phyloP scores from a whole-genome alignment of 176 grass and related monocot genomes.

The Oryza rufipogon region DNA sequence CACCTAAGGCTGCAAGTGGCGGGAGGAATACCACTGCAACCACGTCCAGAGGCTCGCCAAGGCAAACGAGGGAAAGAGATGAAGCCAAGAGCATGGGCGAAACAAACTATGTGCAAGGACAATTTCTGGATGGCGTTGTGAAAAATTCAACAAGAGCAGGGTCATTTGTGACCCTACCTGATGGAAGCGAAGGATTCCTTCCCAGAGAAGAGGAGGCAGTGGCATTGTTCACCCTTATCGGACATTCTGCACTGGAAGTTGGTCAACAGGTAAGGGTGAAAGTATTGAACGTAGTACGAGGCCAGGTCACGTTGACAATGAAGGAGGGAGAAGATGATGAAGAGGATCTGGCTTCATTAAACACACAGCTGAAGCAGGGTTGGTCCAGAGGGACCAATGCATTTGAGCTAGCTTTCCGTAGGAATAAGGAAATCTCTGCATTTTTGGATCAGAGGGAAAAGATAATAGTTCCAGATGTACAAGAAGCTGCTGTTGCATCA shows the following conservation, averaged over 20 bases:
- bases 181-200: constrained; percentile 85
- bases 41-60: constrained; percentile 49
- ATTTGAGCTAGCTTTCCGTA: constrained; percentile 67
- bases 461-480: constrained; percentile 38
- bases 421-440: constrained; percentile 70
- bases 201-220: constrained; percentile 77
- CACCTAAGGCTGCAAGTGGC: constrained; percentile 43
- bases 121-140: constrained; percentile 58
- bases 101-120: constrained; percentile 60
- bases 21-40: constrained; percentile 44
- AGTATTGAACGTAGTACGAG: constrained; percentile 66
- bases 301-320: constrained; percentile 82
- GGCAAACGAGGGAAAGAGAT: constrained; percentile 54
- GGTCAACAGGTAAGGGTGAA: constrained; percentile 73
- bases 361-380: constrained; percentile 63
- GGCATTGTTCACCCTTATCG: constrained; percentile 65
- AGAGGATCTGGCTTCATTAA: constrained; percentile 51
- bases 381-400: constrained; percentile 59
- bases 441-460: constrained; percentile 70
- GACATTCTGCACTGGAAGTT: constrained; percentile 60
- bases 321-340: constrained; percentile 74
- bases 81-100: constrained; percentile 33
- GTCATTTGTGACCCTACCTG: constrained; percentile 67
- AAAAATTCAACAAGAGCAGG: constrained; percentile 71
- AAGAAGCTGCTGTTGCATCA: constrained; percentile 20